A percentile compares a stretch with the other conserved stretches of the same genome.
phyloP scores from a whole-genome alignment of 805 yeast genomes.

The Ogataea minuta region DNA sequence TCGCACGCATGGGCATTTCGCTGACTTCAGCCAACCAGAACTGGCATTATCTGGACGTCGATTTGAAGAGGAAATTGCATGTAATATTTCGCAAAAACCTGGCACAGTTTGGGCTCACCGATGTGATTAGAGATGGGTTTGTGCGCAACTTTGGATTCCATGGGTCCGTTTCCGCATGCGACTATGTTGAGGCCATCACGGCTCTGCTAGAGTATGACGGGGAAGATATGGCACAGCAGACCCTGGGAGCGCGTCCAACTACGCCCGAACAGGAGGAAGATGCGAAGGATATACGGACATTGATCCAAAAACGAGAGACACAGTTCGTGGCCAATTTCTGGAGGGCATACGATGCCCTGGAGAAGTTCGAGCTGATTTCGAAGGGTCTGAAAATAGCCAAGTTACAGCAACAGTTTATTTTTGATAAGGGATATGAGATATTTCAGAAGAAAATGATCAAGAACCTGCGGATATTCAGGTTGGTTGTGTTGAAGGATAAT shows the following conservation, averaged over 20 bases:
- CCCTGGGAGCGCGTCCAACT: constrained; percentile 9
- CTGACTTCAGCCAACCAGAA: constrained; percentile 83
- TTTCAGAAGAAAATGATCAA: constrained; percentile 79
- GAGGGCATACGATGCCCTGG: constrained; percentile 57
- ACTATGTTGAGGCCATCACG: constrained; percentile 83
- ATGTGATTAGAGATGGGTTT: constrained; percentile 81
- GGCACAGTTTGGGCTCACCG: constrained; percentile 76
- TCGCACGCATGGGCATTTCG: constrained; percentile 95
- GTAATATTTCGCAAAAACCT: constrained; percentile 66
- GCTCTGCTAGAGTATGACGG: constrained; percentile 77
- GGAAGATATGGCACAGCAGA: constrained; percentile 20
- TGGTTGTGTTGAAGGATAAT: constrained; percentile 84
- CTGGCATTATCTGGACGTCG: constrained; percentile 87
- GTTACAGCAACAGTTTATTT: constrained; percentile 74
- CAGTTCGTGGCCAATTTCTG: constrained; percentile 45
- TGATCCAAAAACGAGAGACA: constrained; percentile 31
- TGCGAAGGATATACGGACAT: constrained; percentile 29
- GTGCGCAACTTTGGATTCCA: constrained; percentile 82
- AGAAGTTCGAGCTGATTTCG: constrained; percentile 48
- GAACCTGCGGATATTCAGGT: constrained; percentile 73
- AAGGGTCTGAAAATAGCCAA: constrained; percentile 87
- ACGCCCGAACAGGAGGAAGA: constrained; percentile 27
- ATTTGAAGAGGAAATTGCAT: constrained; percentile 70
- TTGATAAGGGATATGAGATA: constrained; percentile 85
- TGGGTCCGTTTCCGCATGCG: constrained; percentile 88